A percentile compares a stretch with the other conserved stretches of the same genome.
phyloP scores from a whole-genome alignment of 108 stramenopile genomes.

The Nannochloropsis granulata region DNA sequence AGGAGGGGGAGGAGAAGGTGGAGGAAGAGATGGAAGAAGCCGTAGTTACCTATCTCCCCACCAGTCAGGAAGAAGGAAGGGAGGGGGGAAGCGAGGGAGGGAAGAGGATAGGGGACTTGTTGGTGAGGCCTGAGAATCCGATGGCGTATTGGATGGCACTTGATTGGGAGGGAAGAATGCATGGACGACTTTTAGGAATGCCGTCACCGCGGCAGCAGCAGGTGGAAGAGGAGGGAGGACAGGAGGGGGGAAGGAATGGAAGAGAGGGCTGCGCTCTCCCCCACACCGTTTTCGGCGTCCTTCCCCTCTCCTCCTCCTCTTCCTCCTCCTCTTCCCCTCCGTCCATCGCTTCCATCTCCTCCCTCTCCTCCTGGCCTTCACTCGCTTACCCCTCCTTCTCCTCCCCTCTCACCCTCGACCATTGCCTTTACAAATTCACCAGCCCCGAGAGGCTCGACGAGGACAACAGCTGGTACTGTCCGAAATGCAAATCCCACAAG shows the following conservation, averaged over 20 bases:
- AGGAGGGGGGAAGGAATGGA: neutral
- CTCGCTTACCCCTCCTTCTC: neutral
- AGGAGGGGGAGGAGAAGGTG: neutral
- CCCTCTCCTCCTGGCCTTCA: neutral
- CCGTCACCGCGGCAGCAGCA: neutral
- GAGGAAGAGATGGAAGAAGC: neutral
- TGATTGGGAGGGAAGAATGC: neutral
- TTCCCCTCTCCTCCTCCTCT: neutral
- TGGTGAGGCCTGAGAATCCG: neutral
- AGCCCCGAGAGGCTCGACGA: constrained; percentile 61
- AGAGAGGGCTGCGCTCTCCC: neutral
- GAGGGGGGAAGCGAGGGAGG: neutral
- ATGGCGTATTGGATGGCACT: neutral
- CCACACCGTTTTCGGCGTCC: neutral
- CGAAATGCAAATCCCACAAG: constrained; percentile 55
- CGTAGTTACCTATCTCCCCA: neutral
- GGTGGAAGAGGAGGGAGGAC: neutral
- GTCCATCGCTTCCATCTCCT: neutral
- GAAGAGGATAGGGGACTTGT: neutral
- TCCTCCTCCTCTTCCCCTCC: neutral
- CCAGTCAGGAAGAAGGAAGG: no score
- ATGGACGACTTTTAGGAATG: neutral
- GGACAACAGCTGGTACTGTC: constrained; percentile 51
- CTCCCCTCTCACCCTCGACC: constrained; percentile 49
- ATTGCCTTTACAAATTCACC: constrained; percentile 54